Evolutionary conservation across 257 asterid species (phyloP), one percentile per base, ranked within the genome.

Genomic region (Lithospermum erythrorhizon): DNA sequence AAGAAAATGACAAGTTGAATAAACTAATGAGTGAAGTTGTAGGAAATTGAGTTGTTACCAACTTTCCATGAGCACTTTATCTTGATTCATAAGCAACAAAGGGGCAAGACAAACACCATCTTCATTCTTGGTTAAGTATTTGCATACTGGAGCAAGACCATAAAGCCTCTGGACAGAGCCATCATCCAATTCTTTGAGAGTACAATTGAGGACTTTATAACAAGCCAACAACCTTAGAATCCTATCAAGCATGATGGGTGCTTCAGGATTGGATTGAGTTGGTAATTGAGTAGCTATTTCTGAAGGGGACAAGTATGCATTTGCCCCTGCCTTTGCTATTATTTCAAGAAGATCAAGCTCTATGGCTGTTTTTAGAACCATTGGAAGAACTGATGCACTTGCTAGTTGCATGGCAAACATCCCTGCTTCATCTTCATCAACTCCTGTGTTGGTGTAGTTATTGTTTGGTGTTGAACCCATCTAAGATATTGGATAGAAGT

Each of bases 61-160:
- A 84, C 94, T 84, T 76, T 90, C 94, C 96, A 87, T 83, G 21
- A 84, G 89, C 17, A 90, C 74, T 69, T 83, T 90, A 58, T 90
- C 96, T 62, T 83, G 96, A 73, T 87, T 84, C 95, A 90, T 84
- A 53, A 90, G 84, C 66, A 83, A 56, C 60, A 87, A 65, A 3
- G 89, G 77, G 0, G 95, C 85, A 75, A 86, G 75, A 6, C 89
- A 86, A 37, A 86, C 95, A 17, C 89, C 94, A 62, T 84, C 88
- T 0, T 57, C 78, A 58, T 87, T 83, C 72, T 79, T 85, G 6
- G 87, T 87, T 73, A 85, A 71, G 58, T 65, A 85, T 73, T 75
- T 72, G 62, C 96, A 77, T 0, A 85, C 86, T 9, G 94, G 94
- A 1, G 84, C 83, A 41, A 84, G 68, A 1, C 85, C 78, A 51